Percentiles rank a stretch among this genome's conserved stretches.
Conservation (phyloP, 164 flowering plant genomes). For the Magnolia officinalis region DNA sequence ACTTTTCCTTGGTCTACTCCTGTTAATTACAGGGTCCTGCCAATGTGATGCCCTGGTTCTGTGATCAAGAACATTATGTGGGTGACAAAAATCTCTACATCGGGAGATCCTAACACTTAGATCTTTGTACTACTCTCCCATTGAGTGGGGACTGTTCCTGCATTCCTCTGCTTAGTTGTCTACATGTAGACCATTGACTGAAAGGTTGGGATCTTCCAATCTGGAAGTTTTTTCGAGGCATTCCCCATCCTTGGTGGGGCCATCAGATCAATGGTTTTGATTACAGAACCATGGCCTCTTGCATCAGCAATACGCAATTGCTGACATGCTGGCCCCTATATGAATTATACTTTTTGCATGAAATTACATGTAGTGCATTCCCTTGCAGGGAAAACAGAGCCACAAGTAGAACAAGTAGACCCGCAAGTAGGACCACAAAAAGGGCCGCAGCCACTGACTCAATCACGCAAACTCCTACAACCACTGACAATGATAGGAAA, state of each 20-base stretch:
- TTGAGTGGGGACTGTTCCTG: neutral
- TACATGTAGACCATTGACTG: neutral
- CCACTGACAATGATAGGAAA: neutral
- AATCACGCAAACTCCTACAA: too few relatives aligned
- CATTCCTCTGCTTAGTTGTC: neutral
- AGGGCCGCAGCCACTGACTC: too few relatives aligned
- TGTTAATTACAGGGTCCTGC: neutral
- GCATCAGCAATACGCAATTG: too few relatives aligned
- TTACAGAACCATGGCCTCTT: too few relatives aligned
- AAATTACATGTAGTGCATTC: too few relatives aligned
- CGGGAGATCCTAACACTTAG: neutral
- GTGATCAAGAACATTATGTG: neutral
- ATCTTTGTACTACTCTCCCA: neutral
- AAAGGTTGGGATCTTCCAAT: neutral
- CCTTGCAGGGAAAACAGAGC: too few relatives aligned
- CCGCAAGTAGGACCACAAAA: too few relatives aligned
- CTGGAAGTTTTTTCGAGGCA: neutral
- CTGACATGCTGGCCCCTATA: too few relatives aligned
- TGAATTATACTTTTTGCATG: too few relatives aligned
- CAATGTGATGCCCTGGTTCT: neutral
- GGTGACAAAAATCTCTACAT: neutral
- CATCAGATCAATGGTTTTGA: too few relatives aligned
- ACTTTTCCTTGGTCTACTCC: neutral
- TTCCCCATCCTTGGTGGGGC: neutral
- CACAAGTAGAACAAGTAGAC: too few relatives aligned